Percentiles rank a stretch among this genome's conserved stretches.
phyloP scores from a whole-genome alignment of 805 yeast species.

The Candida ipomoeae region DNA sequence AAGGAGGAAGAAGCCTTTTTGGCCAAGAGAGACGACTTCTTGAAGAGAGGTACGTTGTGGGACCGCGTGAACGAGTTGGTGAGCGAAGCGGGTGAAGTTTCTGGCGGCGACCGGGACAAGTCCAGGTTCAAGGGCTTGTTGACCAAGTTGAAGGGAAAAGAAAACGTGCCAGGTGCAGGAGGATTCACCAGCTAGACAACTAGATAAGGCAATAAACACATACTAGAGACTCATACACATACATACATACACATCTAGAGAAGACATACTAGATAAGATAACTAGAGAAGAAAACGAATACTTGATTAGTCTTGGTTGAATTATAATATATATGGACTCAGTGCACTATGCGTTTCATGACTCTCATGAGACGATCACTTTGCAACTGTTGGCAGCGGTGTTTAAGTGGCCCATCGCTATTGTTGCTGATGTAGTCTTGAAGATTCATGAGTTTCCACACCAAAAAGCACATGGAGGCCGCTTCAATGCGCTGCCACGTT shows the following conservation, averaged over 20 bases:
- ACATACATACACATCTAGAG: no score
- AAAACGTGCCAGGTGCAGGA: conserved; percentile 72
- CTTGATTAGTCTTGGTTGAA: not conserved
- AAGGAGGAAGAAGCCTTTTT: conserved; percentile 68
- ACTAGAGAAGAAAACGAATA: no score
- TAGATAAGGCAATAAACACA: not conserved
- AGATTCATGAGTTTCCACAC: conserved; percentile 37
- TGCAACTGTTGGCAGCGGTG: conserved; percentile 11
- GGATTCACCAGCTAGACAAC: conserved; percentile 38
- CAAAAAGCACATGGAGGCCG: conserved; percentile 32
- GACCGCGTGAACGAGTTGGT: conserved; percentile 54
- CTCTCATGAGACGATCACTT: conserved; percentile 14
- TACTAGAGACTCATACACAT: no score
- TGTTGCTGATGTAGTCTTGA: conserved; percentile 26
- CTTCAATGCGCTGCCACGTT: conserved; percentile 33
- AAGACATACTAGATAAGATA: no score
- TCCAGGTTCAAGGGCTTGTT: conserved; percentile 65
- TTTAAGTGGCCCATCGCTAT: conserved; percentile 12
- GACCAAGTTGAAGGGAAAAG: conserved; percentile 62
- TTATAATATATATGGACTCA: not conserved
- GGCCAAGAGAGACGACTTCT: conserved; percentile 66
- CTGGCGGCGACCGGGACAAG: conserved; percentile 56
- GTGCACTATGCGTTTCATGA: conserved; percentile 10
- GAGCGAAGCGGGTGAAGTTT: conserved; percentile 38
- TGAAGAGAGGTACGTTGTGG: conserved; percentile 47